phyloP scores from a whole-genome alignment of 2,329 filamentous ascomycete genomes.

The Penicillium polonicum region DNA sequence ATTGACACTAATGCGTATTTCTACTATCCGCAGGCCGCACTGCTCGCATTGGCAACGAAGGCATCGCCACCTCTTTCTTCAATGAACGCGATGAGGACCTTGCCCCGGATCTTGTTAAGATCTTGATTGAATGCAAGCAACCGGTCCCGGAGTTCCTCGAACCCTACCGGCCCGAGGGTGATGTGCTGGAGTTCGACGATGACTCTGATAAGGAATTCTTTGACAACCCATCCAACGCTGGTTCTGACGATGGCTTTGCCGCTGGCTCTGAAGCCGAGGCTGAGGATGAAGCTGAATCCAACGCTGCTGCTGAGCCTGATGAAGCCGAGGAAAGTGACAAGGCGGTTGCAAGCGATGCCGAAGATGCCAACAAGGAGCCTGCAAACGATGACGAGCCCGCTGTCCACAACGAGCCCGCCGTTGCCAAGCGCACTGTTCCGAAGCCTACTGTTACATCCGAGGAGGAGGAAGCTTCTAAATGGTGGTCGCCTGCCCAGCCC shows the following conservation, averaged over 20 bases:
- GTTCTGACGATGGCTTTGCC: neutral
- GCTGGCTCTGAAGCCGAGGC: neutral
- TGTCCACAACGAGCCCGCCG: neutral
- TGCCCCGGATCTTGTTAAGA: slow-evolving; percentile 71
- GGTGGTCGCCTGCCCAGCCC: neutral
- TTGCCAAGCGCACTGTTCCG: neutral
- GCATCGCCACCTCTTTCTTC: slow-evolving; percentile 86
- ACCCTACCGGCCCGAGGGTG: slow-evolving; percentile 49
- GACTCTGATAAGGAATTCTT: slow-evolving; percentile 49
- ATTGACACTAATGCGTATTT: neutral
- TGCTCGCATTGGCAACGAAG: slow-evolving; percentile 84
- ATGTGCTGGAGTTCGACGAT: slow-evolving; percentile 53
- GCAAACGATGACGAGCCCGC: neutral
- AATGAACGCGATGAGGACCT: slow-evolving; percentile 73
- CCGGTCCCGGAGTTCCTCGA: slow-evolving; percentile 78
- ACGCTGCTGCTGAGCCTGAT: neutral
- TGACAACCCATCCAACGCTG: slow-evolving; percentile 4
- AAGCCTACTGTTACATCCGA: neutral
- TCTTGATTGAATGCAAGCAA: slow-evolving; percentile 77
- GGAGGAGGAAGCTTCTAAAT: neutral
- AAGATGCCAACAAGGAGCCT: neutral
- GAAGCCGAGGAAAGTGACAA: neutral
- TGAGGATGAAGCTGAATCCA: neutral
- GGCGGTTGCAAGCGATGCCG: neutral
- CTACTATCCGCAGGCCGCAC: slow-evolving; percentile 66